Conservation (phyloP, 768 basidiomycete genomes). For the Amanita thiersii region DNA sequence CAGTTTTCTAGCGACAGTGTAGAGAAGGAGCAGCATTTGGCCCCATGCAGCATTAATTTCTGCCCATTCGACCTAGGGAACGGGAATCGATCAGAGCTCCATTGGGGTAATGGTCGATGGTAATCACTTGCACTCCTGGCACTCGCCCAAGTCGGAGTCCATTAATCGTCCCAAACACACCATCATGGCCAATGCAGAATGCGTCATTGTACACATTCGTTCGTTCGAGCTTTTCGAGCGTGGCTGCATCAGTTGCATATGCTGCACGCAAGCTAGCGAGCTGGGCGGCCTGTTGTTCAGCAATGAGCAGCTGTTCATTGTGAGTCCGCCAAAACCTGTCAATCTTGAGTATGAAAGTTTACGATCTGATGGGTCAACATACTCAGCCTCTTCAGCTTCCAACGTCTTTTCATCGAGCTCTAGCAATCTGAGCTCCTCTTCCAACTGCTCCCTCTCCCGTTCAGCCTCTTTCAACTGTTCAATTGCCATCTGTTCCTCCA, state of each 20-base stretch:
- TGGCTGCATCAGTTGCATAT: conserved; percentile 68
- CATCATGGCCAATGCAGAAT: conserved; percentile 92
- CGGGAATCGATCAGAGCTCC: too few relatives aligned
- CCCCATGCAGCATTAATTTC: conserved; percentile 99
- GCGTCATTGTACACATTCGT: conserved; percentile 96
- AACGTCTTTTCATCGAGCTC: conserved; percentile 73
- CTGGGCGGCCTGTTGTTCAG: conserved; percentile 61
- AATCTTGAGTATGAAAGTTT: conserved; percentile 9
- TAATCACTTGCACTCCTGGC: conserved; percentile 70
- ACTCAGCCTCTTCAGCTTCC: conserved; percentile 83
- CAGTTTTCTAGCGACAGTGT: conserved; percentile 87
- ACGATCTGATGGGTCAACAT: conserved; percentile 20
- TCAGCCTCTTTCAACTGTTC: conserved; percentile 74
- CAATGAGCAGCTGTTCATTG: conserved; percentile 60
- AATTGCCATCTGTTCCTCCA: conserved; percentile 59
- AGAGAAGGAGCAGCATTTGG: conserved; percentile 83
- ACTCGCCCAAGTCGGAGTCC: conserved; percentile 87
- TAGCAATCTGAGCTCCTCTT: conserved; percentile 59
- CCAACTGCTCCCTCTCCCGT: conserved; percentile 67
- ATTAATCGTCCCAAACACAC: conserved; percentile 97
- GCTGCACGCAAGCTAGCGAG: conserved; percentile 68
- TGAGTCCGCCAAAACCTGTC: conserved; percentile 76
- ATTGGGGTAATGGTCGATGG: too few relatives aligned
- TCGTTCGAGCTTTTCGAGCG: conserved; percentile 77
- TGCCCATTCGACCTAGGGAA: conserved; percentile 96